Conservation (phyloP, 495 filamentous ascomycete genomes). For the Elasticomyces elasticus region DNA sequence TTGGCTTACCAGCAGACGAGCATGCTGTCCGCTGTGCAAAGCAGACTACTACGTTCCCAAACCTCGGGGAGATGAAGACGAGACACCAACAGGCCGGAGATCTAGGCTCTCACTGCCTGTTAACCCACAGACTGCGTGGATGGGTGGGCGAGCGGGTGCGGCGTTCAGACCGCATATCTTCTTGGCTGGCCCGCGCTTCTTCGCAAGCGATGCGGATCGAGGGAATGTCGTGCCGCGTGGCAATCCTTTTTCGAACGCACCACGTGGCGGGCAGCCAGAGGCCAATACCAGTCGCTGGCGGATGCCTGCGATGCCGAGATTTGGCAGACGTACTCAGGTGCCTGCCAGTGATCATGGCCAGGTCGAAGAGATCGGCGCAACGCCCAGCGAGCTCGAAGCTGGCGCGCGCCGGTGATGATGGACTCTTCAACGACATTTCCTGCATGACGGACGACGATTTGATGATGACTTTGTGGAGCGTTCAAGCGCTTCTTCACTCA, state of each 20-base stretch:
- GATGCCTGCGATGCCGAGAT: slow-evolving; percentile 13
- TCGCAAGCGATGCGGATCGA: not conserved
- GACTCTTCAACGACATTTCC: not conserved
- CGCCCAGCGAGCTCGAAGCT: slow-evolving; percentile 16
- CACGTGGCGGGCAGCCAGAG: not conserved
- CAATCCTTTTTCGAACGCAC: not conserved
- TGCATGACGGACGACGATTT: not conserved
- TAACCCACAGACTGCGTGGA: not conserved
- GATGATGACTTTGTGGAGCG: not conserved
- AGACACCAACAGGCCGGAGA: not conserved
- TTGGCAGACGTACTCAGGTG: slow-evolving; percentile 6
- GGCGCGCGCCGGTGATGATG: not conserved
- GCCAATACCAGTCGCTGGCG: slow-evolving; percentile 9
- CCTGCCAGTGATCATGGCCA: not conserved
- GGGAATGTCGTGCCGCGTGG: not conserved
- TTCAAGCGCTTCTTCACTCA: slow-evolving; percentile 17
- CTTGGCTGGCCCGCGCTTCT: slow-evolving; percentile 4
- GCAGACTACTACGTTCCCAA: slow-evolving; percentile 91
- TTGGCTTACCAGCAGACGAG: slow-evolving; percentile 85
- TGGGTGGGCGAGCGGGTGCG: slow-evolving; percentile 4
- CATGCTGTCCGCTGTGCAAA: slow-evolving; percentile 96
- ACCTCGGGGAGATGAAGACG: slow-evolving; percentile 51
- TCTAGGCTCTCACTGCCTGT: not conserved
- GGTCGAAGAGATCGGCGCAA: not conserved
- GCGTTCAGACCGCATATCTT: slow-evolving; percentile 2